These are phyloP conservation scores for Exserohilum turcica DNA, from an alignment of 2,329 filamentous ascomycete species.

Conservation along the genomic window DNA sequence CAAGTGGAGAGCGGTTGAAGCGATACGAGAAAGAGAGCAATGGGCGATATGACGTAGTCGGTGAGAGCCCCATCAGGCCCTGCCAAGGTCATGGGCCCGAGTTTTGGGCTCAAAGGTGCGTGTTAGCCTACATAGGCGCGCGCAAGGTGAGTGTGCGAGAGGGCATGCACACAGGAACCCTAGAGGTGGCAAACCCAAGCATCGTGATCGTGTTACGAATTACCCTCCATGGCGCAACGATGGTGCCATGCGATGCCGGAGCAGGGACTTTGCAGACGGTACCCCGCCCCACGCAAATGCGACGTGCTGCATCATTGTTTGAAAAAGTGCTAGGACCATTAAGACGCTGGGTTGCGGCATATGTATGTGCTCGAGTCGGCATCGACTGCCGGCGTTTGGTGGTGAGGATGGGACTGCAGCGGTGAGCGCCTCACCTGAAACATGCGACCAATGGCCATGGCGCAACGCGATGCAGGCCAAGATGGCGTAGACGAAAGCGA, in stretches of 20 bases:
- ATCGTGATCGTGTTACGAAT: not conserved
- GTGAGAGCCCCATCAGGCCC: conserved; percentile 24
- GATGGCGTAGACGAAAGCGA: conserved; percentile 7
- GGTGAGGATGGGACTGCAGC: conserved; percentile 2
- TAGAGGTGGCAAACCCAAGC: conserved; percentile 7
- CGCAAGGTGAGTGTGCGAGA: not conserved
- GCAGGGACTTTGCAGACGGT: conserved; percentile 10
- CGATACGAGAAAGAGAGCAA: not conserved
- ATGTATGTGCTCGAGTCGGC: conserved; percentile 5
- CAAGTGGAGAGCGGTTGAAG: too few species aligned
- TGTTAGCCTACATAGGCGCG: too few species aligned
- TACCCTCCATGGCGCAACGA: not conserved
- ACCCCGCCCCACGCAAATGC: conserved; percentile 9
- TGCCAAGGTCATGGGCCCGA: not conserved
- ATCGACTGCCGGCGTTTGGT: conserved; percentile 6
- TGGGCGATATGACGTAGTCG: conserved; percentile 25
- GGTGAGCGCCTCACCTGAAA: conserved; percentile 18
- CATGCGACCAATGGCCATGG: conserved; percentile 4
- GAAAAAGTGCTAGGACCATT: not conserved
- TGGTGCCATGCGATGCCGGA: conserved; percentile 5
- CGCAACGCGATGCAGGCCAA: not conserved
- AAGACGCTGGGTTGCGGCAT: conserved; percentile 5
- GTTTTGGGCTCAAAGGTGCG: not conserved
- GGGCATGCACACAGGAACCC: conserved; percentile 1
- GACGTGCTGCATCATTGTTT: not conserved